Evolutionary conservation across 331 rosid species (phyloP).

Genomic region (Rhamnella rubrinervis): DNA sequence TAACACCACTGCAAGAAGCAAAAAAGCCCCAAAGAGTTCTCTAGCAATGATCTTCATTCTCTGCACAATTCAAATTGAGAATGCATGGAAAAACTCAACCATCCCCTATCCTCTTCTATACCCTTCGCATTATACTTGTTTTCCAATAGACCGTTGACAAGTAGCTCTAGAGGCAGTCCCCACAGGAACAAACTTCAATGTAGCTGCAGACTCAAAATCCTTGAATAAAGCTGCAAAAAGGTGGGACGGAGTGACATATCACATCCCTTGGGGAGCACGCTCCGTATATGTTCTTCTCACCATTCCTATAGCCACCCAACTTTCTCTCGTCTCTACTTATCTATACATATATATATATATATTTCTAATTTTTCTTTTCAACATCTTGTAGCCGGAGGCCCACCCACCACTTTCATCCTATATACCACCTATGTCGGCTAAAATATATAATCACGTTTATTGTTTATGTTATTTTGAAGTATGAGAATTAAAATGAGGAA

Average conservation of each 20-base stretch:
- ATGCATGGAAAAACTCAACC: neutral
- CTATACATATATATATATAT: too few relatives aligned
- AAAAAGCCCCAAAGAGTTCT: conserved; percentile 2
- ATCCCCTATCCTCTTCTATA: conserved; percentile 16
- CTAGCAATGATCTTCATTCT: conserved; percentile 8
- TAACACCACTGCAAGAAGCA: conserved; percentile 12
- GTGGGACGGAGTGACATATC: neutral
- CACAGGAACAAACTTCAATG: conserved; percentile 6
- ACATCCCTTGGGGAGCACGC: conserved; percentile 10
- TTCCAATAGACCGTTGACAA: neutral
- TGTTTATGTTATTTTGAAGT: too few relatives aligned
- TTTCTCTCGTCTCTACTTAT: neutral
- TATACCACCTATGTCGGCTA: neutral
- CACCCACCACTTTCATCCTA: neutral
- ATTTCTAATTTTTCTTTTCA: neutral
- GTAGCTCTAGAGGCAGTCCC: conserved; percentile 1
- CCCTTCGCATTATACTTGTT: neutral
- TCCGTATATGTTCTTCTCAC: neutral
- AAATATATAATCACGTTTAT: too few relatives aligned
- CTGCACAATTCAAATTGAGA: neutral
- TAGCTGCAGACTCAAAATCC: neutral
- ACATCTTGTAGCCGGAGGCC: too few relatives aligned
- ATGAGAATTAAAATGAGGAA: too few relatives aligned
- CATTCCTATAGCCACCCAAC: too few relatives aligned
- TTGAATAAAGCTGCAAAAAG: conserved; percentile 24